These are phyloP conservation scores for Aleurites moluccanus DNA, from an alignment of 441 rosid species.

Conservation along the genomic window DNA sequence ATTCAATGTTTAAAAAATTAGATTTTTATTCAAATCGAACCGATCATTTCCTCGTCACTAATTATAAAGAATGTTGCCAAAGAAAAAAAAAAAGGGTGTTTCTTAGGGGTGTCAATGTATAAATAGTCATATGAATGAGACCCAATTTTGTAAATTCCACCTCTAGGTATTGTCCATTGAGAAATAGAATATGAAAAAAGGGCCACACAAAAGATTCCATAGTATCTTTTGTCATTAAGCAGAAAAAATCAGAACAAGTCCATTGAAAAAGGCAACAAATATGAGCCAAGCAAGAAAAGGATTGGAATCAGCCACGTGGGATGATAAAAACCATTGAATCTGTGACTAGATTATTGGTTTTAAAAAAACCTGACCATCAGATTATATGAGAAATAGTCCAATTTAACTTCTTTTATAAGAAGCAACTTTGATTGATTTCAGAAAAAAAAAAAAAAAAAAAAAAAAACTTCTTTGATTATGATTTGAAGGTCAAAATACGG, in stretches of 20 bases:
- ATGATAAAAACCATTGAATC: slow-evolving; percentile 21
- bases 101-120: no score
- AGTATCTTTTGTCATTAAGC: background rate
- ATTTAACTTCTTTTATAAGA: background rate
- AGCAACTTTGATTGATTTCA: slow-evolving; percentile 4
- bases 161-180: background rate
- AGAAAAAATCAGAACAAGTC: slow-evolving; percentile 6
- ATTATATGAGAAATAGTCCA: no score
- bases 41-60: no score
- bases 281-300: slow-evolving; percentile 7
- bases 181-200: background rate
- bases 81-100: background rate
- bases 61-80: background rate
- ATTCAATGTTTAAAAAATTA: no score
- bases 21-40: no score
- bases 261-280: background rate
- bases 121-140: background rate
- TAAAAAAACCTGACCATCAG: no score
- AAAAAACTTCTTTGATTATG: no score
- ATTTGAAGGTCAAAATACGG: background rate
- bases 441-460: no score
- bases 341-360: no score
- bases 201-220: no score
- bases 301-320: slow-evolving; percentile 23
- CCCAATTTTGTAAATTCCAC: slow-evolving; percentile 10